These are phyloP conservation scores for Mycena belliarum DNA, from an alignment of 768 basidiomycete species.

Conservation along the genomic window DNA sequence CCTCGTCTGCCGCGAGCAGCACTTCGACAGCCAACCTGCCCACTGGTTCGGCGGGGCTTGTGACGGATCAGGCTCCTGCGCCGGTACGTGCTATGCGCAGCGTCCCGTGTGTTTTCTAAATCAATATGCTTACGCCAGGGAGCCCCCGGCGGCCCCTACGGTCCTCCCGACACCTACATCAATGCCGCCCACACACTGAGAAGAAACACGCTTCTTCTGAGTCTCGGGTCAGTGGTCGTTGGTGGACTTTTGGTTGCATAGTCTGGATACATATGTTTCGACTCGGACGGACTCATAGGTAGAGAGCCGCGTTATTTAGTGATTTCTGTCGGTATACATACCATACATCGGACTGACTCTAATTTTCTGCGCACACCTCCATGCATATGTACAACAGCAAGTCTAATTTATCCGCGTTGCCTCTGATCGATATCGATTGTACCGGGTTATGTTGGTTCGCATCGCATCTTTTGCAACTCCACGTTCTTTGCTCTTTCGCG, in stretches of 20 bases:
- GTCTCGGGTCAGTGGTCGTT: constrained; percentile 46
- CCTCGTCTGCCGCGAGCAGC: constrained; percentile 11
- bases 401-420: neutral
- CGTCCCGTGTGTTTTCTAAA: neutral
- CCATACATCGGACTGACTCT: constrained; percentile 8
- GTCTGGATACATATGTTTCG: constrained; percentile 21
- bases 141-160: constrained; percentile 53
- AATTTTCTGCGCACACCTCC: constrained; percentile 4
- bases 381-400: neutral
- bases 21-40: constrained; percentile 9
- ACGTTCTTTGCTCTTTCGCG: neutral
- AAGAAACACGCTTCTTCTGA: constrained; percentile 44
- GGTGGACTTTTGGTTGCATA: constrained; percentile 53
- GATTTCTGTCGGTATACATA: constrained; percentile 5
- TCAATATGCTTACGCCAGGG: constrained; percentile 8
- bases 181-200: constrained; percentile 53
- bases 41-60: constrained; percentile 13
- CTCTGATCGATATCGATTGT: neutral
- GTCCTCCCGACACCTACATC: constrained; percentile 70
- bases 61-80: constrained; percentile 14
- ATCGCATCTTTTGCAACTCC: neutral
- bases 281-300: constrained; percentile 27
- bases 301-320: neutral
- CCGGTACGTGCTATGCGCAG: constrained; percentile 6
- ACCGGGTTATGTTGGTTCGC: neutral